Percentiles rank a stretch among this genome's conserved stretches.
phyloP scores from a whole-genome alignment of 768 basidiomycete genomes.

The Amanita pseudoporphyria region DNA sequence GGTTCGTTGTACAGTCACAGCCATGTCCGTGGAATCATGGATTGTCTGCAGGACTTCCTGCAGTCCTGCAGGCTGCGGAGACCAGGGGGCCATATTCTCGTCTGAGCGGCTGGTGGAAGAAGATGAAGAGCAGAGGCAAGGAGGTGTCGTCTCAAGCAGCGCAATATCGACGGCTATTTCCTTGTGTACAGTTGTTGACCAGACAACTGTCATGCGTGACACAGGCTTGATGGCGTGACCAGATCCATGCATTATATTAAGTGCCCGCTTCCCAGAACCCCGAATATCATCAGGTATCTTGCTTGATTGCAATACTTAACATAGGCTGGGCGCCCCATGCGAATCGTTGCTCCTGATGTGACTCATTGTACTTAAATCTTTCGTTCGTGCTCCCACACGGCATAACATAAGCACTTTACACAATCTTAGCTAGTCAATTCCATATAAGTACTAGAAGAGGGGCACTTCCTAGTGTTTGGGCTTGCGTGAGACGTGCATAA shows the following conservation, averaged over 20 bases:
- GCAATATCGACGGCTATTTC: slow-evolving; percentile 20
- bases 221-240: slow-evolving; percentile 5
- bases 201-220: slow-evolving; percentile 14
- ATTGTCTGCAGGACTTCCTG: slow-evolving; percentile 90
- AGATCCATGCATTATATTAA: not conserved
- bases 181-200: slow-evolving; percentile 22
- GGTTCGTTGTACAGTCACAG: slow-evolving; percentile 61
- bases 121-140: slow-evolving; percentile 17
- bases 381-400: too few relatives aligned
- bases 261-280: not conserved
- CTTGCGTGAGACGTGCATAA: not conserved
- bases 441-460: slow-evolving; percentile 3
- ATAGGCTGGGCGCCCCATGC: too few relatives aligned
- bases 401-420: slow-evolving; percentile 3
- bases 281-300: not conserved
- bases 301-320: too few relatives aligned
- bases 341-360: not conserved
- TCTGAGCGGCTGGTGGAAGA: slow-evolving; percentile 24
- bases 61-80: slow-evolving; percentile 75
- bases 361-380: too few relatives aligned
- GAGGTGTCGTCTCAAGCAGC: slow-evolving; percentile 10
- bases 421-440: slow-evolving; percentile 3
- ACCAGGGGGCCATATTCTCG: slow-evolving; percentile 64
- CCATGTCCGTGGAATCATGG: slow-evolving; percentile 79
- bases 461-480: not conserved